Evolutionary conservation across 2,329 filamentous ascomycete species (phyloP).

Genomic region (Colletotrichum navitas): DNA sequence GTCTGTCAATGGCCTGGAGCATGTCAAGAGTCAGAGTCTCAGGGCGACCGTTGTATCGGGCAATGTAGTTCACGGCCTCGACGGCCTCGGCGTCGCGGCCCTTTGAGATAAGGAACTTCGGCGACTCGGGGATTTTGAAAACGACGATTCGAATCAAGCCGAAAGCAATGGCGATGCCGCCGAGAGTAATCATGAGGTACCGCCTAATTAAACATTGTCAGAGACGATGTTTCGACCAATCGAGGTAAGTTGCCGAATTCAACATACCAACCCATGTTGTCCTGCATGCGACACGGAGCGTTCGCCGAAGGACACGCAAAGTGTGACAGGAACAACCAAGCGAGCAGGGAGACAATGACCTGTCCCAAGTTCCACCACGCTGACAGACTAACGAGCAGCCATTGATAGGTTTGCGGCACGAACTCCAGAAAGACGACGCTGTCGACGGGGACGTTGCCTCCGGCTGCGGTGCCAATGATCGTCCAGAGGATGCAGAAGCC

Average conservation of each 20-base stretch:
- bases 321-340: slow-evolving; percentile 58
- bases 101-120: slow-evolving; percentile 59
- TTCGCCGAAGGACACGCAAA: slow-evolving; percentile 55
- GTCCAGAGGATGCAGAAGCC: slow-evolving; percentile 68
- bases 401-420: slow-evolving; percentile 61
- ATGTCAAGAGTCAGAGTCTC: slow-evolving; percentile 54
- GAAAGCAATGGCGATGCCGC: slow-evolving; percentile 57
- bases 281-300: slow-evolving; percentile 51
- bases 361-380: slow-evolving; percentile 67
- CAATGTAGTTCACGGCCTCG: slow-evolving; percentile 61
- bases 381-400: slow-evolving; percentile 60
- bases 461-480: slow-evolving; percentile 57
- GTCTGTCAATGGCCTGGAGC: slow-evolving; percentile 47
- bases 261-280: slow-evolving; percentile 62
- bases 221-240: not conserved
- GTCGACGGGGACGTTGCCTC: slow-evolving; percentile 65
- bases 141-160: slow-evolving; percentile 59
- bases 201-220: slow-evolving; percentile 46
- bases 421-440: slow-evolving; percentile 66
- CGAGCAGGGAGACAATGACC: slow-evolving; percentile 59
- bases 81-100: slow-evolving; percentile 62
- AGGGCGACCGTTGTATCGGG: slow-evolving; percentile 53
- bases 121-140: slow-evolving; percentile 63
- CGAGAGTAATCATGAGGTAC: slow-evolving; percentile 60
- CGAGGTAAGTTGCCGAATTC: not conserved